Conservation (phyloP, 768 basidiomycete species). For the Gymnopilus junonius region DNA sequence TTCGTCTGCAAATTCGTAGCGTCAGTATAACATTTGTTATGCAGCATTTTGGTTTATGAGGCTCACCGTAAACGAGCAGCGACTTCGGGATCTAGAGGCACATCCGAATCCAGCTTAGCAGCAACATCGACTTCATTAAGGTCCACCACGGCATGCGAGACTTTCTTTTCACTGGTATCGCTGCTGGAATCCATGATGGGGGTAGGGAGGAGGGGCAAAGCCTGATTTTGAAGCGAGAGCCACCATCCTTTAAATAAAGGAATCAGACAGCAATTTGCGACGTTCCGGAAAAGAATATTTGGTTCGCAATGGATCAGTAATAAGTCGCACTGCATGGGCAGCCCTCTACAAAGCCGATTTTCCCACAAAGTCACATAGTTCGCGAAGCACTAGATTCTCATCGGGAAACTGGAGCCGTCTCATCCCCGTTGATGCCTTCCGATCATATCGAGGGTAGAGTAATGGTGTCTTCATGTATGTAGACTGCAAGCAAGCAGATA, state of each 20-base stretch:
- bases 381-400: conserved; percentile 7
- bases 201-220: conserved; percentile 10
- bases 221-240: neutral
- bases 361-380: conserved; percentile 20
- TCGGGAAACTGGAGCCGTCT: conserved; percentile 5
- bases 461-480: conserved; percentile 18
- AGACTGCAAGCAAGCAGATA: neutral
- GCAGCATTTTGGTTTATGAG: neutral
- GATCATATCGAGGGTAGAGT: conserved; percentile 35
- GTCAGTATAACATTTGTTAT: neutral
- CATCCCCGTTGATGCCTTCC: conserved; percentile 19
- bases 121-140: conserved; percentile 61
- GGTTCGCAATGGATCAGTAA: conserved; percentile 12
- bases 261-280: conserved; percentile 14
- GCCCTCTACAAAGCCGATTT: neutral
- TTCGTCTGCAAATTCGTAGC: conserved; percentile 48
- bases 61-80: conserved; percentile 57
- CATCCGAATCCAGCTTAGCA: conserved; percentile 54
- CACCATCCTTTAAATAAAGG: conserved; percentile 15
- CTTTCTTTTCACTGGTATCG: conserved; percentile 38
- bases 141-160: conserved; percentile 29
- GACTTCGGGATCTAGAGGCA: conserved; percentile 48
- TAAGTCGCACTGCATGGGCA: conserved; percentile 7
- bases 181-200: conserved; percentile 36
- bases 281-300: conserved; percentile 12